A percentile compares a stretch with the other conserved stretches of the same genome.
phyloP scores from a whole-genome alignment of 257 asterid genomes.

The Solanum okadae region DNA sequence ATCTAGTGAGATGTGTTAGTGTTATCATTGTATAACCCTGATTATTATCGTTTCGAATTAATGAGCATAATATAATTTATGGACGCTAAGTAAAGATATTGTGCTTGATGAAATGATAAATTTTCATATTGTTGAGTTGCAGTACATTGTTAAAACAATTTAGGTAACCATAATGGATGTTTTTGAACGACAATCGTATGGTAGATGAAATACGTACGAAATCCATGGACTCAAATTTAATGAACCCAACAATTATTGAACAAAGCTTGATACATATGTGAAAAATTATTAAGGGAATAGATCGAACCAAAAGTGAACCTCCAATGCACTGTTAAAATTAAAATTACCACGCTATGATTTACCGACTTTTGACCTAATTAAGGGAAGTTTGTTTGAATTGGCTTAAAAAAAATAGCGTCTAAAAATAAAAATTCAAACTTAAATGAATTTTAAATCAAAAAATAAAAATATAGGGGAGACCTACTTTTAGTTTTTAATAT shows the following conservation, averaged over 20 bases:
- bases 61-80: not conserved
- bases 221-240: not conserved
- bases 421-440: too few species aligned
- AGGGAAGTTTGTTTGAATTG: not conserved
- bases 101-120: not conserved
- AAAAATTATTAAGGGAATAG: not conserved
- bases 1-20: not conserved
- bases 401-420: too few species aligned
- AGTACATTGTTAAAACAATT: not conserved
- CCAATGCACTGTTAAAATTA: not conserved
- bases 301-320: not conserved
- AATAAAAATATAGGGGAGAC: too few species aligned
- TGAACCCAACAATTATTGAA: not conserved
- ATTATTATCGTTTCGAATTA: not conserved
- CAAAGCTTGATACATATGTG: not conserved
- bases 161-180: not conserved
- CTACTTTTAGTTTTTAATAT: too few species aligned
- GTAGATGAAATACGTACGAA: not conserved
- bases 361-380: not conserved
- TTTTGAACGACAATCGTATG: not conserved
- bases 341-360: not conserved
- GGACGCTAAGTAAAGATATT: not conserved
- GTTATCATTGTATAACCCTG: not conserved
- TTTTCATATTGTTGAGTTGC: not conserved
- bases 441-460: too few species aligned